Conservation (phyloP, 441 rosid genomes). For the Bocquillonia castaneifolia region DNA sequence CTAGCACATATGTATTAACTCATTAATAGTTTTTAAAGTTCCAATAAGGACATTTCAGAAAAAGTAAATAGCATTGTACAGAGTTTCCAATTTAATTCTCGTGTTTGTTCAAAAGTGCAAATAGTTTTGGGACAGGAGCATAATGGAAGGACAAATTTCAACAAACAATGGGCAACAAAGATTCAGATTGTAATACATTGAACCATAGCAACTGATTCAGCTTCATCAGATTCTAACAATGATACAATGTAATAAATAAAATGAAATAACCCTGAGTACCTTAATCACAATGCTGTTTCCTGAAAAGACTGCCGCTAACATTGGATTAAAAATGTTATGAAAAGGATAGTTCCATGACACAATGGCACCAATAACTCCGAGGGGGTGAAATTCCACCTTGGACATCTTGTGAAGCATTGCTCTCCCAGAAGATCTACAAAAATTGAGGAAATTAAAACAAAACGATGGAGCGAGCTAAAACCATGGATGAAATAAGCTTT, state of each 20-base stretch:
- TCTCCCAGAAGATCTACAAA: constrained; percentile 80
- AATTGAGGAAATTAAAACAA: constrained; percentile 12
- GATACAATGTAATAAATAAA: constrained; percentile 8
- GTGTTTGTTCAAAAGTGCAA: too few species aligned
- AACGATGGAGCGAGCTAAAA: neutral
- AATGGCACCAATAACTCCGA: constrained; percentile 95
- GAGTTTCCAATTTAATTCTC: too few species aligned
- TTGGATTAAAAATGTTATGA: constrained; percentile 93
- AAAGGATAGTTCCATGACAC: constrained; percentile 99
- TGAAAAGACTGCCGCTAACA: constrained; percentile 94
- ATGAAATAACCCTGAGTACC: constrained; percentile 36
- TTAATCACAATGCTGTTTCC: constrained; percentile 91
- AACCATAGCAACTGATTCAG: constrained; percentile 18
- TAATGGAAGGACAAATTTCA: too few species aligned
- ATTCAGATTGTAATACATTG: constrained; percentile 16
- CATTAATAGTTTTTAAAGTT: too few species aligned
- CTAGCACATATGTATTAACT: too few species aligned
- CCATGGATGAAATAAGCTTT: neutral
- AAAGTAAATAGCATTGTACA: too few species aligned
- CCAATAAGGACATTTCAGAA: too few species aligned
- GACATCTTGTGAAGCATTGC: constrained; percentile 91
- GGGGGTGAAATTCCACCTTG: constrained; percentile 90
- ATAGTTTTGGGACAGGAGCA: too few species aligned
- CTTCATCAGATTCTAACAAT: neutral
- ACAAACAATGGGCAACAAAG: too few species aligned